phyloP scores from a whole-genome alignment of 2,329 filamentous ascomycete genomes.

The Ampelomyces quisqualis region DNA sequence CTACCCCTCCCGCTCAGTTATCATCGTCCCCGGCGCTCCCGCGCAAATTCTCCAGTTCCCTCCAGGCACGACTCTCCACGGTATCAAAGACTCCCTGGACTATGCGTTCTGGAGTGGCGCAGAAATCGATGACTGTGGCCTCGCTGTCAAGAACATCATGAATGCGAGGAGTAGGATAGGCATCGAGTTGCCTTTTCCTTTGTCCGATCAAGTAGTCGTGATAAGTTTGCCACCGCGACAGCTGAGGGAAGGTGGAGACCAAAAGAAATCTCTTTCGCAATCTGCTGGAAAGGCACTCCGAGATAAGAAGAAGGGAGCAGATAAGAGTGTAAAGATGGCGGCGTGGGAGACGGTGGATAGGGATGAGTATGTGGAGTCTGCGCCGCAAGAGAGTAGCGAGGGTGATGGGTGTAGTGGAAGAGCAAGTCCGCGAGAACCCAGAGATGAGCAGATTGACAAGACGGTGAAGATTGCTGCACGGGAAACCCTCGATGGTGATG shows the following conservation, averaged over 20 bases:
- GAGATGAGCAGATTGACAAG: background rate
- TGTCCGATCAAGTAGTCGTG: constrained; percentile 6
- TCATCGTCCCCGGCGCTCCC: background rate
- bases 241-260: background rate
- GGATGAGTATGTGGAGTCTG: background rate
- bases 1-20: background rate
- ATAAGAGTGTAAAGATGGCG: background rate
- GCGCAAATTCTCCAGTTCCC: constrained; percentile 12
- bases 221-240: constrained; percentile 8
- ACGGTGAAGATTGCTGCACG: constrained; percentile 3
- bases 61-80: background rate
- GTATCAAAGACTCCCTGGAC: constrained; percentile 10
- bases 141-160: constrained; percentile 15
- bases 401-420: too few species aligned
- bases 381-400: background rate
- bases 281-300: too few species aligned
- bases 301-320: too few species aligned
- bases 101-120: background rate
- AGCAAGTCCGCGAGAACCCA: too few species aligned
- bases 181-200: constrained; percentile 11
- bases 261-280: too few species aligned
- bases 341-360: background rate
- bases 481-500: constrained; percentile 6
- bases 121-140: constrained; percentile 1
- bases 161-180: constrained; percentile 11